phyloP scores from a whole-genome alignment of 441 rosid genomes.

The Pelargonium fulgidum region DNA sequence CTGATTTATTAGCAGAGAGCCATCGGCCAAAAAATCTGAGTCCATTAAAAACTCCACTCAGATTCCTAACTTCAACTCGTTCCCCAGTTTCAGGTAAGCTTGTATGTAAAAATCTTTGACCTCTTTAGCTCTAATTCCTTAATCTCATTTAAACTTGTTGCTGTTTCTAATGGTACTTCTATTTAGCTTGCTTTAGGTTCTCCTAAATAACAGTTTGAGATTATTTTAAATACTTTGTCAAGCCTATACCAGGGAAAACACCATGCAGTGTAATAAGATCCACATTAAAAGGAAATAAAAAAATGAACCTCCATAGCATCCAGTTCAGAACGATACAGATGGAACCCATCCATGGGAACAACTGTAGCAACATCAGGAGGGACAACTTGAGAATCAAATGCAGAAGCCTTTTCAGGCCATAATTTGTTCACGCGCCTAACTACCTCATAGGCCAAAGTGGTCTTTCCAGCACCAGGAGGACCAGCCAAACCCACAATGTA shows the following conservation, averaged over 20 bases:
- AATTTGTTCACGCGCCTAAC: conserved; percentile 47
- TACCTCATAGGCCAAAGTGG: conserved; percentile 69
- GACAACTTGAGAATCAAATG: conserved; percentile 55
- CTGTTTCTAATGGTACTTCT: not conserved
- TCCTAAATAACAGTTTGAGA: not conserved
- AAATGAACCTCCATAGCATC: conserved; percentile 86
- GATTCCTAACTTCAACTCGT: too few species aligned
- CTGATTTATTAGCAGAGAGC: not conserved
- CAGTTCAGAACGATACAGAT: conserved; percentile 75
- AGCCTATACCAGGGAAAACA: not conserved
- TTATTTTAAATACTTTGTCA: not conserved
- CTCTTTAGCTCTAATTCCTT: too few species aligned
- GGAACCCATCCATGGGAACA: conserved; percentile 95
- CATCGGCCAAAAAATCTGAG: not conserved
- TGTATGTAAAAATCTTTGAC: too few species aligned
- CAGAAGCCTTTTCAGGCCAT: conserved; percentile 61
- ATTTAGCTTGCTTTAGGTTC: not conserved
- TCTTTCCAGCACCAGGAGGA: conserved; percentile 95
- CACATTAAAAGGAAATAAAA: conserved; percentile 11
- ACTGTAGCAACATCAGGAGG: conserved; percentile 66
- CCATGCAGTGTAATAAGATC: not conserved
- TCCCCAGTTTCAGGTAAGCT: too few species aligned
- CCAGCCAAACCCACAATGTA: conserved; percentile 76
- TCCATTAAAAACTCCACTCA: too few species aligned
- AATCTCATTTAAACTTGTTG: too few species aligned